These are phyloP conservation scores for Ilex paraguariensis DNA, from an alignment of 305 asterid genomes.

Conservation along the genomic window DNA sequence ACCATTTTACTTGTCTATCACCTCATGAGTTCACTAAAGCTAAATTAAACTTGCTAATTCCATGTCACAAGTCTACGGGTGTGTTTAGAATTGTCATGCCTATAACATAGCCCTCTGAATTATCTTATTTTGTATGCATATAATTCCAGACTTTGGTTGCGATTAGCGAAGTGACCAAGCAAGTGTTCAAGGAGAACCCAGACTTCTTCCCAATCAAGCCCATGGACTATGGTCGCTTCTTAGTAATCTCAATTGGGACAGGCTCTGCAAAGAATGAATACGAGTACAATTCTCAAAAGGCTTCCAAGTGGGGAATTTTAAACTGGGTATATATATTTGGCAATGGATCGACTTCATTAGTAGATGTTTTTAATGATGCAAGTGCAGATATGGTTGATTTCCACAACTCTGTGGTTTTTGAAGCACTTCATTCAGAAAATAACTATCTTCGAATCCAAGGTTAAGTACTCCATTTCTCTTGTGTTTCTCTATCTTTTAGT, in stretches of 20 bases:
- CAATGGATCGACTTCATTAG: conserved; percentile 30
- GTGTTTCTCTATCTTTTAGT: too few species aligned
- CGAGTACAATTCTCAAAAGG: conserved; percentile 28
- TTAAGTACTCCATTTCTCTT: neutral
- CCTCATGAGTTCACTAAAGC: too few species aligned
- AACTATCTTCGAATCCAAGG: conserved; percentile 50
- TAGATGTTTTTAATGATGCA: conserved; percentile 32
- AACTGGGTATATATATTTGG: conserved; percentile 42
- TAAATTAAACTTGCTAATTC: too few species aligned
- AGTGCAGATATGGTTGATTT: conserved; percentile 49
- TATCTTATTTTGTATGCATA: too few species aligned
- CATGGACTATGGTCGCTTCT: conserved; percentile 31
- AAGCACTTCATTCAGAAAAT: conserved; percentile 36
- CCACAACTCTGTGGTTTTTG: conserved; percentile 41
- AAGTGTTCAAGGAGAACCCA: conserved; percentile 18
- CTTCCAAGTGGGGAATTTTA: conserved; percentile 46
- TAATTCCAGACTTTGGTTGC: conserved; percentile 42
- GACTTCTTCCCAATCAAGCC: conserved; percentile 35
- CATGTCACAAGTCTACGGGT: too few species aligned
- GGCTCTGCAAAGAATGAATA: conserved; percentile 33
- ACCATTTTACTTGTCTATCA: too few species aligned
- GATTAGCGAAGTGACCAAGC: conserved; percentile 37
- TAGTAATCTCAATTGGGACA: conserved; percentile 48
- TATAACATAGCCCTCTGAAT: neutral
- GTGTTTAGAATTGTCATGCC: neutral